Evolutionary conservation across 1,284 basidiomycete genomes (phyloP).

Genomic region (Ustilago trichophora): DNA sequence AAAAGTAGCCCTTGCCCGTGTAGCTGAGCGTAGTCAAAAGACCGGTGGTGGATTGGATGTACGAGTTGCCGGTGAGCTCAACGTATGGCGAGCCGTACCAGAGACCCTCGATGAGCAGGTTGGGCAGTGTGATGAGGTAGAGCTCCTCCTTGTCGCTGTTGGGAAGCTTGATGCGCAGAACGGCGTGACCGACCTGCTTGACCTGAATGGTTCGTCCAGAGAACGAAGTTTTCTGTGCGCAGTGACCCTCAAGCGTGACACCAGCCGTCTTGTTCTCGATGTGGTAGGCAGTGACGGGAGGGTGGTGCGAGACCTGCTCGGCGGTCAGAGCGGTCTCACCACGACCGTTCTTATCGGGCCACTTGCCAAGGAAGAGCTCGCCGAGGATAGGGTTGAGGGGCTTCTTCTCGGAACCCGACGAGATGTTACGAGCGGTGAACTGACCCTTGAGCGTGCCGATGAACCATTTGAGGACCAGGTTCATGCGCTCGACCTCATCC

Average conservation of each 20-base stretch:
- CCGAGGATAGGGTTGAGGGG: slow-evolving; percentile 95
- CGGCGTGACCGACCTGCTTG: slow-evolving; percentile 93
- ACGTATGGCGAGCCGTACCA: slow-evolving; percentile 76
- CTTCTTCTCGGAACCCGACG: slow-evolving; percentile 90
- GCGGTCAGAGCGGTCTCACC: slow-evolving; percentile 86
- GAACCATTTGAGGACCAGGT: slow-evolving; percentile 64
- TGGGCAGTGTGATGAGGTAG: slow-evolving; percentile 87
- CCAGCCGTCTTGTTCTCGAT: slow-evolving; percentile 86
- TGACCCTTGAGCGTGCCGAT: slow-evolving; percentile 84
- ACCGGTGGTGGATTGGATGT: slow-evolving; percentile 83
- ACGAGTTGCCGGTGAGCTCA: slow-evolving; percentile 83
- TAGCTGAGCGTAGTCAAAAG: slow-evolving; percentile 77
- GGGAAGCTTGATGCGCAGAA: slow-evolving; percentile 77
- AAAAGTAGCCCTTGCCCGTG: slow-evolving; percentile 92
- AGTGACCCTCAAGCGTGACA: slow-evolving; percentile 84
- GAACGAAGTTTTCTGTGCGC: slow-evolving; percentile 89
- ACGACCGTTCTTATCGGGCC: slow-evolving; percentile 82
- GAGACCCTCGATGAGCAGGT: slow-evolving; percentile 66
- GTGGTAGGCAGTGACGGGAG: slow-evolving; percentile 71
- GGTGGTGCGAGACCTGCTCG: slow-evolving; percentile 79
- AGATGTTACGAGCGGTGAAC: slow-evolving; percentile 74
- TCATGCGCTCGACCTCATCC: slow-evolving; percentile 65
- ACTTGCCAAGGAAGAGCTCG: slow-evolving; percentile 85
- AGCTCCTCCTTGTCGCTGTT: slow-evolving; percentile 71
- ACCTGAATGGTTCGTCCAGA: slow-evolving; percentile 80